Base-by-base conservation (phyloP, 352 stramenopile species). In the Paralagenidium karlingii region DNA sequence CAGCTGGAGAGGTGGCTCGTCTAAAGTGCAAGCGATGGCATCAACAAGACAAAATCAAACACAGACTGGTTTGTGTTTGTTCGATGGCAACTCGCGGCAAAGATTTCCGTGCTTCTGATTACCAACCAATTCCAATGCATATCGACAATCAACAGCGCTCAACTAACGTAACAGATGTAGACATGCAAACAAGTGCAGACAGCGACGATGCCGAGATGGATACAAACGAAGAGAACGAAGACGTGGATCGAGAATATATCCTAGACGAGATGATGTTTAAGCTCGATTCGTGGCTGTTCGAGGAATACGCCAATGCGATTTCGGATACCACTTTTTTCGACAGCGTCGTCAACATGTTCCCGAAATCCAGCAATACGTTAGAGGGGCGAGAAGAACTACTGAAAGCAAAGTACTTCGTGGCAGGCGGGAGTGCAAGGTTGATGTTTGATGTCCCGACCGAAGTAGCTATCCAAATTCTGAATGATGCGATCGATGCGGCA, bases 61-160 rank as follows among this genome's bases (percentile, higher is more conserved):
- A 49, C 19, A 39, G 46, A 40, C 15, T 53, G 15, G 39, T 49
- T 19, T 48, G 40, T 33, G 46, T 45, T 43, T 43, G 33, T 33
- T 53, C 45, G 24, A 53, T 47, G 38, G 45, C 38, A 38, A 11
- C 31, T 12, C 8, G 27, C 15, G 45, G 38, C 36, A 41, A 47
- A 34, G 29, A 47, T 15, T 47, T 25, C 42, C 33, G 30, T 31
- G 8, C 25, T 27, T 38, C 46, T 8, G 7, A 40, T 6, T 40
- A 32, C 21, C 5, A 24, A 25, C 15, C 4, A 2, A 49, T 49
- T 27, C 12, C 31, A 28, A 26, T 24, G 18, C 47, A 40, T 6
- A 26, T 25, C 24, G 34, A 34, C 34, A 16, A 24, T n/a, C 18
- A 28, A 25, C n/a, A n/a, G n/a, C n/a, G n/a, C n/a, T n/a, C n/a